Base-by-base conservation (phyloP, 2,329 filamentous ascomycete genomes). In the Lachnellula arida region DNA sequence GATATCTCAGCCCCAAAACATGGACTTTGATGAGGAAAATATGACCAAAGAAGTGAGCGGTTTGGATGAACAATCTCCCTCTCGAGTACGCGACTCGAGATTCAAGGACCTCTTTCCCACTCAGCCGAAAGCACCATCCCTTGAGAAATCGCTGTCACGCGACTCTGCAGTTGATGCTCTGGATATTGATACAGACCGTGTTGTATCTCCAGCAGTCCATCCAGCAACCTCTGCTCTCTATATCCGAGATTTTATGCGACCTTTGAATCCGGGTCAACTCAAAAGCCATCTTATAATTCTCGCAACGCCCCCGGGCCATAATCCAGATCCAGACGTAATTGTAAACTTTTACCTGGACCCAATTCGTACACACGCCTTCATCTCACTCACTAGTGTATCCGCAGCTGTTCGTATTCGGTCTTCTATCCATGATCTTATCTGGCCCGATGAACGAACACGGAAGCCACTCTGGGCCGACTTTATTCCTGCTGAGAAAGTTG, bases 381-480 rank as follows among this genome's bases (percentile, higher is more conserved):
- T 87, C 39, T 76, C 82, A 23, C 93, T 97, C 69, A 75, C 77
- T 46, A 86, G 78, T 46, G 76, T 84, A 9, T 76, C 85, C 2
- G 86, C 88, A 3, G 94, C 94, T 4, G 84, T 86, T 0, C 82
- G 90, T 22, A 91, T 89, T 8, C 87, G 93, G 49, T 80, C 83
- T 9, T 81, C 81, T 2, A 76, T 97, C 2, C 93, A 99, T 72
- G 82, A 85, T 56, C 81, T 81, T 22, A 81, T 91, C 37, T 97
- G 92, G 90, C 93, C 93, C 0, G 84, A 91, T 56, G 93, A 97
- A 73, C 84, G 86, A 56, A 89, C 87, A 63, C 82, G 94, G 34
- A 95, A 94, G 70, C 80, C 85, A 0, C 78, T 97, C 1, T 95
- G 87, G 82, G 89, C 90, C 3, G 94, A 99, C 70, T 97, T 94